phyloP scores from a whole-genome alignment of 768 basidiomycete species.

The Pleurotus djamor region DNA sequence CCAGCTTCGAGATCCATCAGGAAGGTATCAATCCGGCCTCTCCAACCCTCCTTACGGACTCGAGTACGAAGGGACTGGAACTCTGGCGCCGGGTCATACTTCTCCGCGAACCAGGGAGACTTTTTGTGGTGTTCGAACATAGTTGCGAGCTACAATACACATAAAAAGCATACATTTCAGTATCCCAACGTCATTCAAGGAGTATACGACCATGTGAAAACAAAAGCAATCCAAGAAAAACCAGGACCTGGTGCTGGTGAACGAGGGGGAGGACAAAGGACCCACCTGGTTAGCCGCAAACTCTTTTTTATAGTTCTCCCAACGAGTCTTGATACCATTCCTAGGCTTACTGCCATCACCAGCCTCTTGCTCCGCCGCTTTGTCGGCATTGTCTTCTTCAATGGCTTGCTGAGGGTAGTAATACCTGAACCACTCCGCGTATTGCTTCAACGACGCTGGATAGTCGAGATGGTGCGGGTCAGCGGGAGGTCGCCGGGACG shows the following conservation, averaged over 20 bases:
- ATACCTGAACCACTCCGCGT: slow-evolving; percentile 86
- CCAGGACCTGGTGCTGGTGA: neutral
- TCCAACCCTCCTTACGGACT: slow-evolving; percentile 85
- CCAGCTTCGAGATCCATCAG: slow-evolving; percentile 80
- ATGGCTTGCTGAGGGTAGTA: slow-evolving; percentile 71
- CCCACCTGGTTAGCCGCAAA: slow-evolving; percentile 86
- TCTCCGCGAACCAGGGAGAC: slow-evolving; percentile 97
- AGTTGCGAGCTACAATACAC: slow-evolving; percentile 78
- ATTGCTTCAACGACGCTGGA: slow-evolving; percentile 79
- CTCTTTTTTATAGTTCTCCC: slow-evolving; percentile 95
- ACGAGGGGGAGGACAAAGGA: slow-evolving; percentile 19
- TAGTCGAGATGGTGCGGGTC: slow-evolving; percentile 84
- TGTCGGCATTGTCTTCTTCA: slow-evolving; percentile 83
- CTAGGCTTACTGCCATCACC: slow-evolving; percentile 81
- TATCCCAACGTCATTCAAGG: slow-evolving; percentile 12
- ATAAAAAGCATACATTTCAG: slow-evolving; percentile 28
- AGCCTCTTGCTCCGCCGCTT: slow-evolving; percentile 80
- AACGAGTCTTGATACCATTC: slow-evolving; percentile 78
- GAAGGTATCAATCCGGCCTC: slow-evolving; percentile 68
- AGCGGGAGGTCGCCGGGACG: slow-evolving; percentile 61
- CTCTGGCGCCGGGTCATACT: slow-evolving; percentile 82
- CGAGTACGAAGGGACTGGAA: slow-evolving; percentile 70
- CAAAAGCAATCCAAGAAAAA: too few species aligned
- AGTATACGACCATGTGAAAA: too few species aligned
- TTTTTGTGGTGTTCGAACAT: slow-evolving; percentile 95